Evolutionary conservation across 441 rosid genomes (phyloP).

Genomic region (Populus trichocarpa): DNA sequence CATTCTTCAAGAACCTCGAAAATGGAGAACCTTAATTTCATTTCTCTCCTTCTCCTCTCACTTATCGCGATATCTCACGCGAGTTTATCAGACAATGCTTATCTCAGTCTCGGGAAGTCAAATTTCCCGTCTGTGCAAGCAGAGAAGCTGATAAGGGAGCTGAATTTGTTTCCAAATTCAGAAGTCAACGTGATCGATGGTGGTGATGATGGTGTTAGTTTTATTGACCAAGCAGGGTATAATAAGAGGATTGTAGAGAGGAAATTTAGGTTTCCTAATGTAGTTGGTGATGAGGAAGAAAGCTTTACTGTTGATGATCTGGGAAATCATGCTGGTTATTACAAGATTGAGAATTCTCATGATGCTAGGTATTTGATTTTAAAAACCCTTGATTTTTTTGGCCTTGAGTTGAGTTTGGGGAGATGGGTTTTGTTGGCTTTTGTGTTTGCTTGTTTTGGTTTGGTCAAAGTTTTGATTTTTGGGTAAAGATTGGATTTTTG

Average conservation of each 20-base stretch:
- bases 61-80: conserved; percentile 10
- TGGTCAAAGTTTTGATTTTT: background rate
- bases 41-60: conserved; percentile 27
- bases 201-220: conserved; percentile 13
- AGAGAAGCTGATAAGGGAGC: conserved; percentile 68
- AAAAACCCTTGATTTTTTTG: background rate
- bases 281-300: conserved; percentile 21
- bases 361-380: conserved; percentile 57
- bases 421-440: background rate
- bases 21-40: conserved; percentile 35
- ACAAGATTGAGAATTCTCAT: conserved; percentile 65
- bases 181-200: conserved; percentile 56
- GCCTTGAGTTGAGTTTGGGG: background rate
- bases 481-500: background rate
- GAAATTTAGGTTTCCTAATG: conserved; percentile 61
- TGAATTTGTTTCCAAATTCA: conserved; percentile 73
- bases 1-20: background rate
- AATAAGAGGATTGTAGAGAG: conserved; percentile 58
- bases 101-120: conserved; percentile 21
- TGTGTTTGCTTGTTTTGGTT: background rate
- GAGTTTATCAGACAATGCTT: background rate
- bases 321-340: conserved; percentile 96
- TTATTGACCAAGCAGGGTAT: background rate
- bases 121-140: conserved; percentile 63
- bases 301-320: conserved; percentile 53